Percentiles rank a stretch among this genome's conserved stretches.
phyloP scores from a whole-genome alignment of 768 basidiomycete species.

The Panellus pusillus region DNA sequence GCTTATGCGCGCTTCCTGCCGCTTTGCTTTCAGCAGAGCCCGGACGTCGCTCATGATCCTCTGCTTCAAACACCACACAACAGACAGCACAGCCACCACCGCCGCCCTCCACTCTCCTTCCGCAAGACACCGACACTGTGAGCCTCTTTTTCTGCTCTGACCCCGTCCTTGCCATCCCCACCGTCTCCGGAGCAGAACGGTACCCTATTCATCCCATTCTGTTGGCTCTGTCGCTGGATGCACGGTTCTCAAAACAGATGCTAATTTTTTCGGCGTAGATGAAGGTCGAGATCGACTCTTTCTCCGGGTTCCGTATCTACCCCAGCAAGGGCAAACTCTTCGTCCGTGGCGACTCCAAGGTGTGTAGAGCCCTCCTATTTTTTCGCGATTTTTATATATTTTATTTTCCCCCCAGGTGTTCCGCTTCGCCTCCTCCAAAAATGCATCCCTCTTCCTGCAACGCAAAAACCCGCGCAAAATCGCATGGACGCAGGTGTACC shows the following conservation, averaged over 20 bases:
- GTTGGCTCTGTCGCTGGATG: constrained; percentile 1
- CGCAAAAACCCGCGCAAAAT: constrained; percentile 99
- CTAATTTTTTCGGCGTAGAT: constrained; percentile 33
- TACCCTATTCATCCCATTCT: background rate
- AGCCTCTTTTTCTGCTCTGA: background rate
- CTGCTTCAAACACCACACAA: too few relatives aligned
- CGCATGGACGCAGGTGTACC: constrained; percentile 93
- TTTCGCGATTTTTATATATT: background rate
- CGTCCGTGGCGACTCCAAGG: constrained; percentile 95
- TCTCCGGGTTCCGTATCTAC: constrained; percentile 98
- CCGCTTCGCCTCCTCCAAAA: constrained; percentile 93
- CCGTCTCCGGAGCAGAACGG: background rate
- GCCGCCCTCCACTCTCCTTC: background rate
- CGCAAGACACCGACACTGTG: constrained; percentile 11
- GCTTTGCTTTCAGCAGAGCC: constrained; percentile 79
- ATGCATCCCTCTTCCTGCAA: constrained; percentile 94
- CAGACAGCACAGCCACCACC: background rate
- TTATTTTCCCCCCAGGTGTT: constrained; percentile 63
- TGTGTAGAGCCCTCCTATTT: constrained; percentile 32
- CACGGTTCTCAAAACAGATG: background rate
- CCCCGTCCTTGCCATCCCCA: background rate
- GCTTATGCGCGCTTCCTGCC: constrained; percentile 67
- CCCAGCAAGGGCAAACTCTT: constrained; percentile 95
- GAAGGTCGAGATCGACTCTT: constrained; percentile 99
- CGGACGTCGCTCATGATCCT: constrained; percentile 76